Percentiles rank a stretch among this genome's conserved stretches.
Conservation (phyloP, 179 eudicot genomes). For the Camellia oleifera region DNA sequence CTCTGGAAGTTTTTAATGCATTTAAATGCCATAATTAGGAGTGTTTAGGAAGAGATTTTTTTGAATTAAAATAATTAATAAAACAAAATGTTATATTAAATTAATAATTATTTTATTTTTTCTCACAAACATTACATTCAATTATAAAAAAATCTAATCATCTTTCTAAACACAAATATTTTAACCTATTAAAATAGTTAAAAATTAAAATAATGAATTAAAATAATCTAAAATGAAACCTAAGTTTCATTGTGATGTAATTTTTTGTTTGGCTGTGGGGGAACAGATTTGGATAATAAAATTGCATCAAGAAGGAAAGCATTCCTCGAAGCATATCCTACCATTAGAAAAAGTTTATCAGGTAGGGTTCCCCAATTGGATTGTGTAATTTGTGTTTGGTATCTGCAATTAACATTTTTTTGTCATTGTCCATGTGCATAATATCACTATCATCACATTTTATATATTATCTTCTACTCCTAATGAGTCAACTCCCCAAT, state of each 20-base stretch:
- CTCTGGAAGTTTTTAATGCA: neutral
- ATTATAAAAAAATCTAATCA: too few relatives aligned
- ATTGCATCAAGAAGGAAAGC: slow-evolving; percentile 25
- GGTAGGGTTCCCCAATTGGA: slow-evolving; percentile 10
- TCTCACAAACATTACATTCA: too few relatives aligned
- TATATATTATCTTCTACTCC: neutral
- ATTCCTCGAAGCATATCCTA: slow-evolving; percentile 23
- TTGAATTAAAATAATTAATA: too few relatives aligned
- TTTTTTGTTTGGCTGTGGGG: neutral
- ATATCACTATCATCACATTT: neutral
- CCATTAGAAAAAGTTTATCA: slow-evolving; percentile 20
- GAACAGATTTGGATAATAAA: slow-evolving; percentile 24
- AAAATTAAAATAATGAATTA: too few relatives aligned
- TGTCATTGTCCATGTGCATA: slow-evolving; percentile 9
- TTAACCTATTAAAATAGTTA: too few relatives aligned
- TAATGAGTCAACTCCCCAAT: neutral
- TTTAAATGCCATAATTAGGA: too few relatives aligned
- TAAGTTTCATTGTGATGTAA: neutral
- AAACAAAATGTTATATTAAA: too few relatives aligned
- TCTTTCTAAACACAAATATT: too few relatives aligned
- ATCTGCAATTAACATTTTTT: neutral
- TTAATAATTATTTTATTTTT: too few relatives aligned
- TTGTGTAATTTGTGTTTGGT: neutral
- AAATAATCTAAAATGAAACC: too few relatives aligned
- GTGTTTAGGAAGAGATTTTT: too few relatives aligned